Percentiles rank a stretch among this genome's conserved stretches.
phyloP scores from a whole-genome alignment of 2,329 filamentous ascomycete genomes.

The Phoma sp. region DNA sequence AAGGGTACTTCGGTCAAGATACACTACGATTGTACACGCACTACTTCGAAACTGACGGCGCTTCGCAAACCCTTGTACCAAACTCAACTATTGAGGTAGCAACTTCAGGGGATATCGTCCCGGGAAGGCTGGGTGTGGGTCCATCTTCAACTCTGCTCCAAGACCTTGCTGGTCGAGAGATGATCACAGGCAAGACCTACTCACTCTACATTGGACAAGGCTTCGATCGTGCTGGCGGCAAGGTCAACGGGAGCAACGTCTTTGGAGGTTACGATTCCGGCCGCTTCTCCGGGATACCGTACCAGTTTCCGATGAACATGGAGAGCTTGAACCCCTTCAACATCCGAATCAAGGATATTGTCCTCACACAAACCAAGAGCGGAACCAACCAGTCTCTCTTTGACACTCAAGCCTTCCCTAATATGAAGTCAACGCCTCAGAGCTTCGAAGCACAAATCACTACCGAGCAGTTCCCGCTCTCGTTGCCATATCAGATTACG shows the following conservation, averaged over 20 bases:
- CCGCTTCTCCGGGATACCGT: conserved; percentile 46
- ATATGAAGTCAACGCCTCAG: conserved; percentile 37
- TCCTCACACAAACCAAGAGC: conserved; percentile 40
- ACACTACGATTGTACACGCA: conserved; percentile 49
- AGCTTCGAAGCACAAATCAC: conserved; percentile 51
- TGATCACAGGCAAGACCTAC: conserved; percentile 50
- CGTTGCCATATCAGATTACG: conserved; percentile 49
- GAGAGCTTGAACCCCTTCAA: conserved; percentile 44
- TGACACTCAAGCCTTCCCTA: conserved; percentile 37
- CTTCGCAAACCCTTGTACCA: conserved; percentile 43
- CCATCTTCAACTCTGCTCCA: conserved; percentile 49
- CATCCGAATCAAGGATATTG: conserved; percentile 49
- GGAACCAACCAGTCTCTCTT: conserved; percentile 45
- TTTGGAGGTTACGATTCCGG: conserved; percentile 55
- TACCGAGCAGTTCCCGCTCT: conserved; percentile 51
- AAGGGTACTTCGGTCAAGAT: conserved; percentile 43
- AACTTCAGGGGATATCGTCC: conserved; percentile 36
- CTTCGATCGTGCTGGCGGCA: conserved; percentile 49
- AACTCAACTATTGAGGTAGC: conserved; percentile 46
- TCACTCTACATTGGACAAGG: conserved; percentile 53
- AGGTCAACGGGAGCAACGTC: conserved; percentile 51
- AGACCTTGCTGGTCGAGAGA: conserved; percentile 40
- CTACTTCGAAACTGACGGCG: conserved; percentile 49
- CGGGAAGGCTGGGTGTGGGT: conserved; percentile 50
- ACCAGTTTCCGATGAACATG: conserved; percentile 43